Conservation (phyloP, 768 basidiomycete genomes). For the Dacryopinax spathularia region DNA sequence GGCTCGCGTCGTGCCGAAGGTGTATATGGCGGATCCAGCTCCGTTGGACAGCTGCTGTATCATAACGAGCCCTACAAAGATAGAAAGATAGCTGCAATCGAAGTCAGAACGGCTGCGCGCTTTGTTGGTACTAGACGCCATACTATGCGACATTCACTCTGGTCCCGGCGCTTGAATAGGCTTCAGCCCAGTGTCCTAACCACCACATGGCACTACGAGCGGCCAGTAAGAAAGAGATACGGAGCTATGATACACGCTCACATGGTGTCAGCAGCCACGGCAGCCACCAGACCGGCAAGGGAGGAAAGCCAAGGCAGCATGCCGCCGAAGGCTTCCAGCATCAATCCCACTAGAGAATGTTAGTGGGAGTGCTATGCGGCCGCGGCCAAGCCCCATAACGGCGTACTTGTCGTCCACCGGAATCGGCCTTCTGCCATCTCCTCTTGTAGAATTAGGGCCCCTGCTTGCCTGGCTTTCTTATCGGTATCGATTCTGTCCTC, state of each 20-base stretch:
- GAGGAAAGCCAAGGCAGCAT: neutral
- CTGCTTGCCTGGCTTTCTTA: neutral
- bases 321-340: neutral
- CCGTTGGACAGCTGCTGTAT: neutral
- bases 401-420: neutral
- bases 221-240: too few relatives aligned
- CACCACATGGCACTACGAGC: neutral
- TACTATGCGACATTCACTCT: too few relatives aligned
- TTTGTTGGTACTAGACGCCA: neutral
- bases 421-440: neutral
- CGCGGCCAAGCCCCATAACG: neutral
- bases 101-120: neutral
- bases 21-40: neutral
- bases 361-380: neutral
- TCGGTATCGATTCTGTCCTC: neutral
- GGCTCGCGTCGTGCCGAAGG: neutral
- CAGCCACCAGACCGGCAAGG: neutral
- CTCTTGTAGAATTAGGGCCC: neutral
- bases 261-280: neutral
- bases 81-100: slow-evolving; percentile 1
- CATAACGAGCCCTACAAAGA: neutral
- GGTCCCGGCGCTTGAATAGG: neutral
- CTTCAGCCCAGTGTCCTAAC: neutral
- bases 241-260: neutral
- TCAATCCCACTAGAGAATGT: neutral